phyloP scores from a whole-genome alignment of 1,284 basidiomycete species.

The Clitocybe nebularis region DNA sequence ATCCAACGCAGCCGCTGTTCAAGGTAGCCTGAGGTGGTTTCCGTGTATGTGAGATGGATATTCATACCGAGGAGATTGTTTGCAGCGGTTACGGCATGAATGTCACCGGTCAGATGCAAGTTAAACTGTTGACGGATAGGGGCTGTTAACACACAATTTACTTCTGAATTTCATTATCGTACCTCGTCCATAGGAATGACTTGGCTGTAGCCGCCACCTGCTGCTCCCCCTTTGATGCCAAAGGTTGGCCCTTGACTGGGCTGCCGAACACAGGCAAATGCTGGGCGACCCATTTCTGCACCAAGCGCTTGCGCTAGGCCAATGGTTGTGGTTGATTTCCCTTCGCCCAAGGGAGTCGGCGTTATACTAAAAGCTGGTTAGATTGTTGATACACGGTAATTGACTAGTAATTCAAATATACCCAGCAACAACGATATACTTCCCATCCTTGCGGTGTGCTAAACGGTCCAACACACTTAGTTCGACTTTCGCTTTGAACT shows the following conservation, averaged over 20 bases:
- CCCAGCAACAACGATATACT: slow-evolving; percentile 96
- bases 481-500: slow-evolving; percentile 97
- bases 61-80: slow-evolving; percentile 87
- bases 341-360: slow-evolving; percentile 96
- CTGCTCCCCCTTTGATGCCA: slow-evolving; percentile 99
- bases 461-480: slow-evolving; percentile 86
- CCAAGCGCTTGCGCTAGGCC: slow-evolving; percentile 96
- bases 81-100: slow-evolving; percentile 96
- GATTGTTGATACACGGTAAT: slow-evolving; percentile 6
- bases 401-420: slow-evolving; percentile 28
- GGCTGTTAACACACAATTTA: no score
- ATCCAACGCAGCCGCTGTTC: slow-evolving; percentile 87
- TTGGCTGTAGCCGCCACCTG: slow-evolving; percentile 97
- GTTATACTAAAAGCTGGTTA: slow-evolving; percentile 72
- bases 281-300: slow-evolving; percentile 88
- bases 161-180: no score
- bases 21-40: slow-evolving; percentile 15
- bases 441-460: slow-evolving; percentile 85
- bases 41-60: background rate
- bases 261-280: slow-evolving; percentile 98
- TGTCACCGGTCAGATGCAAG: slow-evolving; percentile 95
- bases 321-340: slow-evolving; percentile 98
- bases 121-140: slow-evolving; percentile 64
- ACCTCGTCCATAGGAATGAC: slow-evolving; percentile 99
- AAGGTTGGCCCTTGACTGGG: slow-evolving; percentile 99